These are phyloP conservation scores for Fimicolochytrium jonesii DNA, from an alignment of 192 early-diverging fungal species.

Conservation along the genomic window DNA sequence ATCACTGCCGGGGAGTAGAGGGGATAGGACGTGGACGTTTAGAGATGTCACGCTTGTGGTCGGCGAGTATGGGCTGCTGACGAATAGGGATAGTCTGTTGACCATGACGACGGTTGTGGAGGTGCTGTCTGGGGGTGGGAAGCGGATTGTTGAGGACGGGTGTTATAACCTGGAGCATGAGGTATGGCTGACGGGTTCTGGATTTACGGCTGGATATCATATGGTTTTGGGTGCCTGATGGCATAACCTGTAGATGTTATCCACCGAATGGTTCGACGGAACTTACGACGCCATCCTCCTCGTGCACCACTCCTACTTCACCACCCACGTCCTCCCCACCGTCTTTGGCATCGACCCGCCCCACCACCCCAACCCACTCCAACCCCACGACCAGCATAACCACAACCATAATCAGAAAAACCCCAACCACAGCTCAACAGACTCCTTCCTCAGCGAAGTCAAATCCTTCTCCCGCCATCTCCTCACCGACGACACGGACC, in stretches of 20 bases:
- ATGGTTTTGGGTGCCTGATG: no score
- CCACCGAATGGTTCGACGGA: slow-evolving; percentile 33
- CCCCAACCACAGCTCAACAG: no score
- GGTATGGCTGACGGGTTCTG: no score
- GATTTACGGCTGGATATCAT: no score
- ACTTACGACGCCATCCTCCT: slow-evolving; percentile 27
- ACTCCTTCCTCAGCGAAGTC: no score
- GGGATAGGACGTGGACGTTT: slow-evolving; percentile 40
- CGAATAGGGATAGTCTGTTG: slow-evolving; percentile 9
- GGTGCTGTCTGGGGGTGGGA: slow-evolving; percentile 24
- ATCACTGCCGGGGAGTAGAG: slow-evolving; percentile 9
- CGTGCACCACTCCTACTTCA: slow-evolving; percentile 9
- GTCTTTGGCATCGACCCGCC: not conserved
- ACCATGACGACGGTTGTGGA: slow-evolving; percentile 32
- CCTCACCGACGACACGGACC: no score
- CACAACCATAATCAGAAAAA: no score
- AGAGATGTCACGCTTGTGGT: slow-evolving; percentile 38
- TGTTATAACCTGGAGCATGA: slow-evolving; percentile 48
- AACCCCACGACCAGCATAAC: no score
- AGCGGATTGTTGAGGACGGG: slow-evolving; percentile 25
- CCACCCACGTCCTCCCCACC: not conserved
- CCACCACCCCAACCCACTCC: no score
- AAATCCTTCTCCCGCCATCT: no score
- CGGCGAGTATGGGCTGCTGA: slow-evolving; percentile 38
- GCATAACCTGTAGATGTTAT: slow-evolving; percentile 35